phyloP scores from a whole-genome alignment of 305 asterid species.

The Petunia hybrid region DNA sequence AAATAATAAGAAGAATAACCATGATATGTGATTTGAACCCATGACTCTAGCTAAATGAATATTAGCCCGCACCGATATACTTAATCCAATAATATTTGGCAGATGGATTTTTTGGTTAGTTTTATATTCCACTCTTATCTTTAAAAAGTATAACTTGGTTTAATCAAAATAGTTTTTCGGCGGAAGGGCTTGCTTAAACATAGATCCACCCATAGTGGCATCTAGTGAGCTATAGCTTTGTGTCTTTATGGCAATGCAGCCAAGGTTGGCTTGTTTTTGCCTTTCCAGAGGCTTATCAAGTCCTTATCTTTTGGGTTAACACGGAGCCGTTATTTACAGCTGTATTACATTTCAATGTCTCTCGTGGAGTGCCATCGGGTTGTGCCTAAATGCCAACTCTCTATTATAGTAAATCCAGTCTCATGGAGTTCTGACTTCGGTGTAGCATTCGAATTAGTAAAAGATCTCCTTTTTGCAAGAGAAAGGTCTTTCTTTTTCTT shows the following conservation, averaged over 20 bases:
- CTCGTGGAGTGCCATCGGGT: not conserved
- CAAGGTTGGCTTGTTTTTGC: not conserved
- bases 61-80: not conserved
- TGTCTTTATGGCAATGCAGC: conserved; percentile 1
- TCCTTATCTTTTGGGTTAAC: not conserved
- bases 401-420: not conserved
- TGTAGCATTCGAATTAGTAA: not conserved
- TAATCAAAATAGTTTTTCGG: conserved; percentile 6
- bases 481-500: not conserved
- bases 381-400: not conserved
- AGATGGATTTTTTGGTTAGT: conserved; percentile 18
- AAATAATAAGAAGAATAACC: too few species aligned
- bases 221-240: conserved; percentile 10
- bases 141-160: too few species aligned
- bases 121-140: not conserved
- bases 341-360: conserved; percentile 10
- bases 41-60: not conserved
- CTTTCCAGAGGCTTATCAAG: not conserved
- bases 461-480: not conserved
- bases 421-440: not conserved
- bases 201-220: not conserved
- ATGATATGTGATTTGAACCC: not conserved
- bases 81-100: not conserved
- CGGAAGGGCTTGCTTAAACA: conserved; percentile 2
- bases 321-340: not conserved